These are phyloP conservation scores for Tubosaeta brunneosetosa DNA, from an alignment of 768 basidiomycete genomes.

Conservation along the genomic window DNA sequence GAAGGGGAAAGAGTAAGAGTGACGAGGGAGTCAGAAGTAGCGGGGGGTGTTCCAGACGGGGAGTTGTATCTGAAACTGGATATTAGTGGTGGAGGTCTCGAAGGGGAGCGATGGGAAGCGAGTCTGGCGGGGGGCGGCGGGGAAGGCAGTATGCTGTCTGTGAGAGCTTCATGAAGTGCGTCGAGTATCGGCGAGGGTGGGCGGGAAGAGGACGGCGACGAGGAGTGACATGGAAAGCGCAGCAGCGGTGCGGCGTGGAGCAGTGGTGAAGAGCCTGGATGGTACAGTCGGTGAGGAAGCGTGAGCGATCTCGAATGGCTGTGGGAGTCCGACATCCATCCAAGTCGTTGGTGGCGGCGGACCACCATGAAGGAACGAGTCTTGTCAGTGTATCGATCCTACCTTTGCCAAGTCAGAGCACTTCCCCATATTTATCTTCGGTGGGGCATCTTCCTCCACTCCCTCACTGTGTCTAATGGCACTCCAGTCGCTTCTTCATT, in stretches of 20 bases:
- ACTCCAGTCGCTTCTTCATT: constrained; percentile 56
- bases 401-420: constrained; percentile 38
- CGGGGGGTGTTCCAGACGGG: constrained; percentile 58
- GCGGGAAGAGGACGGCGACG: constrained; percentile 6
- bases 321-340: not conserved
- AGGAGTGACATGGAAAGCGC: constrained; percentile 10
- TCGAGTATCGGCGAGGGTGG: constrained; percentile 39
- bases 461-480: not conserved
- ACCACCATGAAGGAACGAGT: constrained; percentile 1
- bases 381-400: constrained; percentile 35
- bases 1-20: constrained; percentile 12
- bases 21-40: constrained; percentile 18
- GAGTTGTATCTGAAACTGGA: constrained; percentile 56
- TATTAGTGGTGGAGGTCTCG: constrained; percentile 48
- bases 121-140: constrained; percentile 43
- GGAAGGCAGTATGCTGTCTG: constrained; percentile 36
- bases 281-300: constrained; percentile 14
- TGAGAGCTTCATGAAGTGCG: constrained; percentile 43
- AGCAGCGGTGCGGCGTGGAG: constrained; percentile 15
- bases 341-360: not conserved
- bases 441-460: constrained; percentile 22
- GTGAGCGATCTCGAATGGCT: constrained; percentile 7
- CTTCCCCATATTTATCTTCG: constrained; percentile 46
- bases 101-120: constrained; percentile 32
- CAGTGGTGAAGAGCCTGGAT: constrained; percentile 1